A percentile compares a stretch with the other conserved stretches of the same genome.
Evolutionary conservation across 768 basidiomycete genomes (phyloP).

Genomic region (Panaeolus papilionaceus): DNA sequence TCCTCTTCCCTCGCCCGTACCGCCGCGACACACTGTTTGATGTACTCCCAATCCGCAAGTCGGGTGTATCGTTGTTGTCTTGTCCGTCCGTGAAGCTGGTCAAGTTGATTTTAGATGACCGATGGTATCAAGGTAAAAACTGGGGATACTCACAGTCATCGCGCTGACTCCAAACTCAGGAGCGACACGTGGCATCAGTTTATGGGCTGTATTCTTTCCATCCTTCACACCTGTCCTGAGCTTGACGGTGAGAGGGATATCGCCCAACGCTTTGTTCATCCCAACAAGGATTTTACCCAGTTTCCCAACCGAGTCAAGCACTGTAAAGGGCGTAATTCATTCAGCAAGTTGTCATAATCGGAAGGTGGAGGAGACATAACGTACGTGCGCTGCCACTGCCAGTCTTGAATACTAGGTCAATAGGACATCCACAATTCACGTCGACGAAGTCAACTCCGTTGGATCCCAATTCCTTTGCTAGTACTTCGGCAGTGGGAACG

Average conservation of each 20-base stretch:
- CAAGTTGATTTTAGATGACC: neutral
- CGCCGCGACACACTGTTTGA: conserved; percentile 83
- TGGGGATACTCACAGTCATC: conserved; percentile 42
- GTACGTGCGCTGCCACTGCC: conserved; percentile 90
- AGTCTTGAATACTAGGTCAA: conserved; percentile 91
- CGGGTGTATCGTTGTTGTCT: conserved; percentile 94
- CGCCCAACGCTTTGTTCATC: conserved; percentile 91
- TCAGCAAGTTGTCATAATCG: conserved; percentile 10
- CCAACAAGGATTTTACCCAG: conserved; percentile 88
- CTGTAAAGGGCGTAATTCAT: conserved; percentile 42
- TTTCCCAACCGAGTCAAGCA: conserved; percentile 83
- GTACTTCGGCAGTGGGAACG: conserved; percentile 81
- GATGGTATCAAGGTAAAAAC: conserved; percentile 22
- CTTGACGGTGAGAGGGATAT: conserved; percentile 90
- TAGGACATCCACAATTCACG: conserved; percentile 96
- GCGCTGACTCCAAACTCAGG: conserved; percentile 44
- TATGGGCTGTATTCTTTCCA: conserved; percentile 85
- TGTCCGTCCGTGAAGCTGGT: conserved; percentile 92
- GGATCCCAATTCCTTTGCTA: conserved; percentile 69
- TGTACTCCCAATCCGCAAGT: conserved; percentile 94
- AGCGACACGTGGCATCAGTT: conserved; percentile 83
- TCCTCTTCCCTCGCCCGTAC: conserved; percentile 76
- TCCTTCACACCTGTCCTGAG: conserved; percentile 94
- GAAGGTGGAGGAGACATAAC: conserved; percentile 37
- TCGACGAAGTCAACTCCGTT: conserved; percentile 85